Evolutionary conservation across 2,329 filamentous ascomycete species (phyloP).

Genomic region (Fusarium hainanense): DNA sequence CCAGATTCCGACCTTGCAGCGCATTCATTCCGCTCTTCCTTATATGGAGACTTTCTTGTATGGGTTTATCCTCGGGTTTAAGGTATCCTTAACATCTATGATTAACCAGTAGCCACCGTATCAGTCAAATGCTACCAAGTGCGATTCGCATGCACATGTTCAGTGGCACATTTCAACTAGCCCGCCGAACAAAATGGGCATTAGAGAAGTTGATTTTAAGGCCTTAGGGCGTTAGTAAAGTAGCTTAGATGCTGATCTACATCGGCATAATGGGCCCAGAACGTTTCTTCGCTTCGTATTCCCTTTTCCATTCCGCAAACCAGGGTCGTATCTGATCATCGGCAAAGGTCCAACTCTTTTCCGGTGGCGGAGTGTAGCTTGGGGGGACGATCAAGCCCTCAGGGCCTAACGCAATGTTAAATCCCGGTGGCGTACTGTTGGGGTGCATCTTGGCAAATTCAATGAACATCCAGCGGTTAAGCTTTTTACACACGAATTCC

Average conservation of each 20-base stretch:
- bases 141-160: background rate
- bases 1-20: background rate
- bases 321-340: background rate
- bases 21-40: background rate
- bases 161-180: background rate
- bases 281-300: background rate
- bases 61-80: no score
- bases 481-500: background rate
- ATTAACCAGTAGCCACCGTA: background rate
- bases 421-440: background rate
- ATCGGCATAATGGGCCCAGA: background rate
- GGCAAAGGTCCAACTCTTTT: background rate
- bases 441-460: background rate
- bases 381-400: background rate
- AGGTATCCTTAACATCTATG: background rate
- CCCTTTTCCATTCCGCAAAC: background rate
- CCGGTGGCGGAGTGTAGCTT: background rate
- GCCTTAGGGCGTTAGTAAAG: background rate
- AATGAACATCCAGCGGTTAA: background rate
- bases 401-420: background rate
- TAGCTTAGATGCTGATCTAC: background rate
- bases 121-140: background rate
- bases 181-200: background rate
- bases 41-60: background rate
- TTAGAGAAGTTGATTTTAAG: background rate